Conservation (phyloP, 805 yeast genomes). For the Candida broadrunensis region DNA sequence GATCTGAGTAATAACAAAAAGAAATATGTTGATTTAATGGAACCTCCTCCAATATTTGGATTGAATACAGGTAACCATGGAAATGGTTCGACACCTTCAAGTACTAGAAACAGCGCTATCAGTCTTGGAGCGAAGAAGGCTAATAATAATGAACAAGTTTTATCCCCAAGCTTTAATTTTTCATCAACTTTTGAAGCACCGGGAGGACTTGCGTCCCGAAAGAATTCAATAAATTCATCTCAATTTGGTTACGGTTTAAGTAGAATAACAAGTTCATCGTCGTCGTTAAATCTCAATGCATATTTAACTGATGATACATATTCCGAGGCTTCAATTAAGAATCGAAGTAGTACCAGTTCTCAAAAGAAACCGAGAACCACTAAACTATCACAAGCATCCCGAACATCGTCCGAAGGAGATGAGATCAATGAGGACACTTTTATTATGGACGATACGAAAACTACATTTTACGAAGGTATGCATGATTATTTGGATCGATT, state of each 20-base stretch:
- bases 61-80: constrained; percentile 2
- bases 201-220: constrained; percentile 16
- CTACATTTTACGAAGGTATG: constrained; percentile 11
- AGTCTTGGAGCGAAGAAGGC: background rate
- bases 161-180: background rate
- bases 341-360: background rate
- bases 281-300: constrained; percentile 40
- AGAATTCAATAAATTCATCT: constrained; percentile 24
- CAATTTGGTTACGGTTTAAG: constrained; percentile 18
- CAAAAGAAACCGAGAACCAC: background rate
- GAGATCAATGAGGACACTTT: constrained; percentile 9
- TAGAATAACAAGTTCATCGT: constrained; percentile 37
- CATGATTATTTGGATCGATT: constrained; percentile 11
- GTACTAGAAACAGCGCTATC: background rate
- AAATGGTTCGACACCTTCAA: background rate
- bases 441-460: constrained; percentile 4
- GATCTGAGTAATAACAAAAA: constrained; percentile 5
- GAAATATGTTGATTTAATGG: constrained; percentile 24
- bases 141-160: background rate
- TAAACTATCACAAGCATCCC: background rate
- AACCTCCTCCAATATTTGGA: constrained; percentile 37
- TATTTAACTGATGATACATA: constrained; percentile 35
- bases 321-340: constrained; percentile 4
- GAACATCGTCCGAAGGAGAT: constrained; percentile 2
- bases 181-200: background rate